Evolutionary conservation across 2,329 filamentous ascomycete genomes (phyloP), one percentile per base, ranked within the genome.

Genomic region (Sporothrix schenckii): DNA sequence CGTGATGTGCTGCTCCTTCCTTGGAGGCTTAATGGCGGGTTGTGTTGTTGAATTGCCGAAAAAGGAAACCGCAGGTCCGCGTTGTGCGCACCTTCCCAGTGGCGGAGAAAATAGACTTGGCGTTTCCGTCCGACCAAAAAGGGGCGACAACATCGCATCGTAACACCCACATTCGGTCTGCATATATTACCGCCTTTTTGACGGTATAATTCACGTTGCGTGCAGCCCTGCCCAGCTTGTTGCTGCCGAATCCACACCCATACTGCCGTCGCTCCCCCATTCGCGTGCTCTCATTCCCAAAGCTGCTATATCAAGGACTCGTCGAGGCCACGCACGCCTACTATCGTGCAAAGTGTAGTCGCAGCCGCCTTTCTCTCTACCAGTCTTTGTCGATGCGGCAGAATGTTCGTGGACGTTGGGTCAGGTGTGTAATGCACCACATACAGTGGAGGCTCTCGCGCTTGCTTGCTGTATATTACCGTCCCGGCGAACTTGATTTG

Each of bases 321-420:
- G 19, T 14, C 58, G 24, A 16, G 58, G 58, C 58, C 58, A 67
- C 65, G 65, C 50, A 53, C 34, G 27, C 49, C 50, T 67, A 67
- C 65, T 67, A 67, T 67, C 65, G 65, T 11, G 19, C 44, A 66
- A 50, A 66, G 44, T 66, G 61, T 63, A 14, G 58, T 47, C 16
- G 16, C 16, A 50, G n/a, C 30, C 41, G 13, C 9, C 41, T 27
- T 66, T 52, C 61, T 13, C 9, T 16, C 50, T 34, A 34, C 61
- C 16, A 19, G 7, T 16, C 19, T 34, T 11, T 34, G 39, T 30
- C 34, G 24, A 66, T 50, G 44, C 44, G 61, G 61, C 61, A 66
- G 27, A 66, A 66, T 39, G 27, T 5, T 10, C 24, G 5, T 11
- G 10, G 44, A 13, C 44, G 34, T 19, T 66, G 47, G 41, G 61